These are phyloP conservation scores for Tephrocybe sp. DNA, from an alignment of 768 basidiomycete species.

Conservation along the genomic window DNA sequence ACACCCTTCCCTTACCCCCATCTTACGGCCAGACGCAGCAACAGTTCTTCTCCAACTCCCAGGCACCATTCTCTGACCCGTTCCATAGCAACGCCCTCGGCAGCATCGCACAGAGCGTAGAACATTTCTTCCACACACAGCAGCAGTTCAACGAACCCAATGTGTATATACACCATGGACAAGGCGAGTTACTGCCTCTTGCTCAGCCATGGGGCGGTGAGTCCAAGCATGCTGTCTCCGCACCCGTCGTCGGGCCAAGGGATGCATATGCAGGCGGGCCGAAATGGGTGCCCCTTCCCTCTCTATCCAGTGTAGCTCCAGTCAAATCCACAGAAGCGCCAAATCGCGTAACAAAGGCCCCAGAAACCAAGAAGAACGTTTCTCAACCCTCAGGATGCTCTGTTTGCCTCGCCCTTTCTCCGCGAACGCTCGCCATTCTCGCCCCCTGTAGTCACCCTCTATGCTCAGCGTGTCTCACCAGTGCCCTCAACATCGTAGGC, in stretches of 20 bases:
- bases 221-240: slow-evolving; percentile 3
- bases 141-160: slow-evolving; percentile 26
- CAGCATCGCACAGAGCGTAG: slow-evolving; percentile 40
- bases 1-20: slow-evolving; percentile 23
- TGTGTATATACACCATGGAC: slow-evolving; percentile 8
- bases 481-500: slow-evolving; percentile 85
- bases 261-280: slow-evolving; percentile 14
- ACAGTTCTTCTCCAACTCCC: slow-evolving; percentile 23
- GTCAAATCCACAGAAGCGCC: neutral
- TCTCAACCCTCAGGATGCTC: slow-evolving; percentile 45
- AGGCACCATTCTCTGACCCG: slow-evolving; percentile 38
- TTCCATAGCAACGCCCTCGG: slow-evolving; percentile 35
- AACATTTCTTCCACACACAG: slow-evolving; percentile 42
- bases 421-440: slow-evolving; percentile 58
- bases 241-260: neutral
- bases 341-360: neutral
- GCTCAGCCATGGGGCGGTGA: slow-evolving; percentile 5
- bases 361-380: slow-evolving; percentile 6
- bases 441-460: slow-evolving; percentile 75
- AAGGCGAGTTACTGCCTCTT: slow-evolving; percentile 10
- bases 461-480: slow-evolving; percentile 81
- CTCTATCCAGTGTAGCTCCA: slow-evolving; percentile 9
- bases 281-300: slow-evolving; percentile 21
- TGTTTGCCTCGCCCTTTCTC: slow-evolving; percentile 54
- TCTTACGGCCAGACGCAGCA: slow-evolving; percentile 23